Conservation (phyloP, 805 yeast genomes). For the Starmerella bombi region DNA sequence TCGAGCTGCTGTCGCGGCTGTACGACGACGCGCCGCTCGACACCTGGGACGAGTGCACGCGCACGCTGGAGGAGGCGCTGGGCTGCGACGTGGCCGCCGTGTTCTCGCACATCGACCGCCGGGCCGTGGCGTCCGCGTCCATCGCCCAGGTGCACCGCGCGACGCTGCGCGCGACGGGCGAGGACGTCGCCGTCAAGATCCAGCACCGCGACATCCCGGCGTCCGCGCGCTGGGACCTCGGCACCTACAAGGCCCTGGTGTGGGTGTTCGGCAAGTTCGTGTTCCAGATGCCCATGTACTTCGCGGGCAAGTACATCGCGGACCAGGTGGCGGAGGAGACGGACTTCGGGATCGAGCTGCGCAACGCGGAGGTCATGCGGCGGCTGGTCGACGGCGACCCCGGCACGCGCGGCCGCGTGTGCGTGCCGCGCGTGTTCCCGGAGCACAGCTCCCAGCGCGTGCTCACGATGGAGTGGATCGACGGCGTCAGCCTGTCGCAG, state of each 20-base stretch:
- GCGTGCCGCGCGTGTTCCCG: constrained; percentile 43
- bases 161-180: constrained; percentile 40
- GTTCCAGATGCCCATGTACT: constrained; percentile 51
- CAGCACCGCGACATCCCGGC: constrained; percentile 60
- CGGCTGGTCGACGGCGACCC: constrained; percentile 28
- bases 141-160: constrained; percentile 90
- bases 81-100: constrained; percentile 36
- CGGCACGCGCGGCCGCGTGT: constrained; percentile 29
- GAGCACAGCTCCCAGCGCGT: constrained; percentile 39
- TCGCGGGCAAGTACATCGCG: constrained; percentile 44
- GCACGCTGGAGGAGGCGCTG: constrained; percentile 25
- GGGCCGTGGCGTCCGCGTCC: constrained; percentile 67
- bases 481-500: constrained; percentile 48
- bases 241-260: constrained; percentile 42
- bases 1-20: constrained; percentile 40
- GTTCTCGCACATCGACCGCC: constrained; percentile 38
- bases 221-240: constrained; percentile 50
- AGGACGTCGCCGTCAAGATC: constrained; percentile 77
- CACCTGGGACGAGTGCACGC: constrained; percentile 30
- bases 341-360: constrained; percentile 44
- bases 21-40: constrained; percentile 61
- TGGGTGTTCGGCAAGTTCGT: constrained; percentile 38
- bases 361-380: constrained; percentile 38
- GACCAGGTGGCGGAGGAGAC: constrained; percentile 47
- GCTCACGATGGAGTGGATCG: constrained; percentile 62